These are phyloP conservation scores for Zygosaccharomyces kombuchaensis DNA, from an alignment of 805 yeast species.

Conservation along the genomic window DNA sequence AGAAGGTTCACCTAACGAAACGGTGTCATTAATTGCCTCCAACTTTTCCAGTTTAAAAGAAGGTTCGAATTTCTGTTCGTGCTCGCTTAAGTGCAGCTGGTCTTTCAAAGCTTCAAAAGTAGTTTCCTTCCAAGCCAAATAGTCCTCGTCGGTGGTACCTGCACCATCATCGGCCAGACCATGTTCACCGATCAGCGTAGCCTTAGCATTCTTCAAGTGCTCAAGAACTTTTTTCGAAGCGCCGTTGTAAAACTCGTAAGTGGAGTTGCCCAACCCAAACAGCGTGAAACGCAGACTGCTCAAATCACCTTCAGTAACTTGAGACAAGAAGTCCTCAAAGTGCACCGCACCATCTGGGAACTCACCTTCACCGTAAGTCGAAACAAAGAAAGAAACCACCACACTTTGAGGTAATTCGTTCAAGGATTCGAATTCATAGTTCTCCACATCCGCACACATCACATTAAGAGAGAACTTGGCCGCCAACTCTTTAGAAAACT, in stretches of 20 bases:
- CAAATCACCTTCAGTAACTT: slow-evolving; percentile 49
- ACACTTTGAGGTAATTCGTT: slow-evolving; percentile 56
- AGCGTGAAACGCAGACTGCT: slow-evolving; percentile 60
- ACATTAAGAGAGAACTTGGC: slow-evolving; percentile 76
- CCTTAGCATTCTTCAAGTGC: slow-evolving; percentile 59
- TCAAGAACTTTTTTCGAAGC: slow-evolving; percentile 62
- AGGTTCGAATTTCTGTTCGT: slow-evolving; percentile 76
- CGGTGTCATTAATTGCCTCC: slow-evolving; percentile 39
- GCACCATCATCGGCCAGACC: slow-evolving; percentile 96
- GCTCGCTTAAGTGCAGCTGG: slow-evolving; percentile 67
- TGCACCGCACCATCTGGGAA: slow-evolving; percentile 92
- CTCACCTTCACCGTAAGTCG: slow-evolving; percentile 98
- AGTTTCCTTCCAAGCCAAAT: slow-evolving; percentile 84
- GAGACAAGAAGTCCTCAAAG: slow-evolving; percentile 64
- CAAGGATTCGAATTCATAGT: slow-evolving; percentile 77
- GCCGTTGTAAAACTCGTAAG: slow-evolving; percentile 87
- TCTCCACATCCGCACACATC: slow-evolving; percentile 84
- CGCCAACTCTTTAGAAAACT: slow-evolving; percentile 83
- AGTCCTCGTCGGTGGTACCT: slow-evolving; percentile 94
- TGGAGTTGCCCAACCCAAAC: slow-evolving; percentile 92
- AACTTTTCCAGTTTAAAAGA: slow-evolving; percentile 43
- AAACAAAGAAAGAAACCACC: slow-evolving; percentile 71
- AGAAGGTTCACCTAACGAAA: slow-evolving; percentile 81
- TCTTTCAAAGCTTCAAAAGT: slow-evolving; percentile 63
- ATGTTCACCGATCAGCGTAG: slow-evolving; percentile 62